Percentiles rank a stretch among this genome's conserved stretches.
Evolutionary conservation across 2,329 filamentous ascomycete genomes (phyloP).

Genomic region (Aspergillus calidoustus): DNA sequence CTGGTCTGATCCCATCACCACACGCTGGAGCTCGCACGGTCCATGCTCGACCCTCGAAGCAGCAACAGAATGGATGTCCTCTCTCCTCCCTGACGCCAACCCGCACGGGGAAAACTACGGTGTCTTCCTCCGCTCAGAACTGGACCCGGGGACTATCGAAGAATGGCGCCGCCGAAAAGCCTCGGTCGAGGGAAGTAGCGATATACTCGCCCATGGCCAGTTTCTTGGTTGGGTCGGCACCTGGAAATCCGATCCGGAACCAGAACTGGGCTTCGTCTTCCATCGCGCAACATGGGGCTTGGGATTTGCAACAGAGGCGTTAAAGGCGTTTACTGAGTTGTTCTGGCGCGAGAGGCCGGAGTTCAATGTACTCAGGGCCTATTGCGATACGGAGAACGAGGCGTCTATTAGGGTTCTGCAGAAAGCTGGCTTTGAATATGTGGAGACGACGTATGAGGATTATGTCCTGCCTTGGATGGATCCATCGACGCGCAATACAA

Average conservation of each 20-base stretch:
- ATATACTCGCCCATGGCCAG: not conserved
- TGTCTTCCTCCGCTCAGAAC: not conserved
- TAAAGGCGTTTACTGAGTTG: not conserved
- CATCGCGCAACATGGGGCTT: not conserved
- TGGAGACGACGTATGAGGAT: slow-evolving; percentile 1
- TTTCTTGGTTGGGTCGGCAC: not conserved
- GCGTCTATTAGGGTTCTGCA: not conserved
- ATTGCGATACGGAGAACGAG: not conserved
- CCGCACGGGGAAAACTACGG: not conserved
- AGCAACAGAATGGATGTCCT: slow-evolving; percentile 22
- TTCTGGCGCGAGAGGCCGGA: not conserved
- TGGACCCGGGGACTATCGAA: not conserved
- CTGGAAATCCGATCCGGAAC: not conserved
- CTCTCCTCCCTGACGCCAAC: not conserved
- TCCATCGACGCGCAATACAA: not conserved
- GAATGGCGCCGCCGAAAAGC: not conserved
- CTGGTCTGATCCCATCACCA: slow-evolving; percentile 24
- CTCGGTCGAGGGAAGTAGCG: not conserved
- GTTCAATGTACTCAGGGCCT: not conserved
- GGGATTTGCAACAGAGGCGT: not conserved
- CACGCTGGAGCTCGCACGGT: slow-evolving; percentile 25
- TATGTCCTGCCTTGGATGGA: slow-evolving; percentile 3
- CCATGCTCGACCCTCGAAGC: slow-evolving; percentile 18
- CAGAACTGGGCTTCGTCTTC: not conserved
- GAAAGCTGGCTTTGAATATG: not conserved